phyloP scores from a whole-genome alignment of 352 stramenopile genomes.

The Ochromonadaceae sp. region DNA sequence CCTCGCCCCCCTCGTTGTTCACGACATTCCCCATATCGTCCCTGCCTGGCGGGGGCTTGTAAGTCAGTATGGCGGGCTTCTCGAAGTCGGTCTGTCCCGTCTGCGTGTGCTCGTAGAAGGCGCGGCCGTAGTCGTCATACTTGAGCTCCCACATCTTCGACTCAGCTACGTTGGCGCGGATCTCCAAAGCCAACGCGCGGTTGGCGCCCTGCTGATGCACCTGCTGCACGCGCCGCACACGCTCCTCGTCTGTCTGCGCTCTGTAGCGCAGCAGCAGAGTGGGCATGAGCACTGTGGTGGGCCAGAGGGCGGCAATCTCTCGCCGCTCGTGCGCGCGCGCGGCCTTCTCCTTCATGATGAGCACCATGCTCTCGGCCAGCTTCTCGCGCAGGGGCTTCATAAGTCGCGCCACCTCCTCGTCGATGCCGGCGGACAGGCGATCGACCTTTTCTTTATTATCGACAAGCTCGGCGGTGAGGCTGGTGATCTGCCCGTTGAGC shows the following conservation, averaged over 20 bases:
- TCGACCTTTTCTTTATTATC: conserved; percentile 11
- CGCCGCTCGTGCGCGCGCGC: conserved; percentile 8
- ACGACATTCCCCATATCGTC: conserved; percentile 27
- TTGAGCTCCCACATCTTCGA: conserved; percentile 19
- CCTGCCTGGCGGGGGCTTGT: conserved; percentile 24
- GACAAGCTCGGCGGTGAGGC: not conserved
- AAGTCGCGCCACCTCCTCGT: conserved; percentile 15
- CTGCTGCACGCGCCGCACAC: not conserved
- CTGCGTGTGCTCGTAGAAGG: conserved; percentile 32
- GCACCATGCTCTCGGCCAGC: not conserved
- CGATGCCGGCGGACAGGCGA: conserved; percentile 7
- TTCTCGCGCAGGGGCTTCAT: conserved; percentile 8
- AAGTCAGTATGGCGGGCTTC: conserved; percentile 26
- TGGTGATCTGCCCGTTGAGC: not conserved
- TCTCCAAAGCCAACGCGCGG: conserved; percentile 1
- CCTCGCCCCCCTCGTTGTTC: not conserved
- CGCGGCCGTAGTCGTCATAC: conserved; percentile 35
- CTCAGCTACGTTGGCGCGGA: conserved; percentile 21
- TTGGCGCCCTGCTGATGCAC: not conserved
- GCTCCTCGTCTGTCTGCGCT: not conserved
- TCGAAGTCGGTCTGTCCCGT: conserved; percentile 31
- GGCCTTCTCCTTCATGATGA: conserved; percentile 16
- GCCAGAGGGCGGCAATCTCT: conserved; percentile 13
- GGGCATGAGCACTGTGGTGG: not conserved
- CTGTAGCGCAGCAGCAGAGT: conserved; percentile 7